Conservation (phyloP, 2,329 filamentous ascomycete genomes). For the Alternaria dauci region DNA sequence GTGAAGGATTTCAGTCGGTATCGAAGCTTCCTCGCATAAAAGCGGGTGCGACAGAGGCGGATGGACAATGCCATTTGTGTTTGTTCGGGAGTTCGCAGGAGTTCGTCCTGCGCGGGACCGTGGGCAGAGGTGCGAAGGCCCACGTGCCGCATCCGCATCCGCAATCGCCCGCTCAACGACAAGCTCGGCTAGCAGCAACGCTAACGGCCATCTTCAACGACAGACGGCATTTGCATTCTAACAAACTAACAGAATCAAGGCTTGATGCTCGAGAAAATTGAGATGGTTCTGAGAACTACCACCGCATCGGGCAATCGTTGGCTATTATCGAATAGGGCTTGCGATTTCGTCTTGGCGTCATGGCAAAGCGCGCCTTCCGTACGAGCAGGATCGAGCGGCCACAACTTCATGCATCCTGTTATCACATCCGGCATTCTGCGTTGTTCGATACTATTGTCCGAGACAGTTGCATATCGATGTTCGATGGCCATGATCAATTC, state of each 20-base stretch:
- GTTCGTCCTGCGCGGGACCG: neutral
- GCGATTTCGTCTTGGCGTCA: neutral
- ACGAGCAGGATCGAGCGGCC: neutral
- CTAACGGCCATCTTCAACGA: neutral
- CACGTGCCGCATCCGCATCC: neutral
- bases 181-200: neutral
- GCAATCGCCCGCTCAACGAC: neutral
- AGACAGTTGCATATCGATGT: neutral
- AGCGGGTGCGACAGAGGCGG: neutral
- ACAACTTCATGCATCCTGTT: neutral
- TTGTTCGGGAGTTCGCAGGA: neutral
- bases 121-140: neutral
- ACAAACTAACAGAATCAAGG: neutral
- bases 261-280: neutral
- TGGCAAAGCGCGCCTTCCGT: neutral
- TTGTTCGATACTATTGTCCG: neutral
- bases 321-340: neutral
- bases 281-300: neutral
- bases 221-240: neutral
- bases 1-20: neutral
- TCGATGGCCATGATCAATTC: neutral
- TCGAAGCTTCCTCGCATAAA: neutral
- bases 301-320: neutral
- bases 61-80: neutral
- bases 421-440: neutral